A percentile compares a stretch with the other conserved stretches of the same genome.
Conservation (phyloP, 1,284 basidiomycete species). For the Marasmius fiardii region DNA sequence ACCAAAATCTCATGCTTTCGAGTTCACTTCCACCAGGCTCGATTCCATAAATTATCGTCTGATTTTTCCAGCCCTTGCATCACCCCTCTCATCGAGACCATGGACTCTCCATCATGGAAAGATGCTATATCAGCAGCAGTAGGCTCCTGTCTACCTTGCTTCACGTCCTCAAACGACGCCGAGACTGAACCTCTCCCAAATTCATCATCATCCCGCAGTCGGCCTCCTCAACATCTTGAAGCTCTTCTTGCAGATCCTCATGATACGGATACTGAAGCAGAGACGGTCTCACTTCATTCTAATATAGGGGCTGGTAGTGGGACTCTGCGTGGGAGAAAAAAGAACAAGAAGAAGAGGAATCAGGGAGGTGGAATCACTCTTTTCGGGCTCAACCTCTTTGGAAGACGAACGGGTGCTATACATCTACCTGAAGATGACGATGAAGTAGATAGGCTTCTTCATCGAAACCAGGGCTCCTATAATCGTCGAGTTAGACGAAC, state of each 20-base stretch:
- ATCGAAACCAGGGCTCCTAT: slow-evolving; percentile 3
- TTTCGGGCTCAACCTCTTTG: slow-evolving; percentile 65
- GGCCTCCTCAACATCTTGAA: slow-evolving; percentile 40
- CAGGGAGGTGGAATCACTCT: slow-evolving; percentile 37
- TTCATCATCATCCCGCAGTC: slow-evolving; percentile 10
- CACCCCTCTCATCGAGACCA: slow-evolving; percentile 17
- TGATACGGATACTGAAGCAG: slow-evolving; percentile 49
- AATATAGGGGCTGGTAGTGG: slow-evolving; percentile 40
- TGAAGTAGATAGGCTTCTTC: slow-evolving; percentile 21
- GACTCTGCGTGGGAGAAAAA: slow-evolving; percentile 23
- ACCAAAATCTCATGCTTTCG: not conserved
- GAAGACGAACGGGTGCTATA: slow-evolving; percentile 42
- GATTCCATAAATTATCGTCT: no score
- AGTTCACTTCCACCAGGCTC: not conserved
- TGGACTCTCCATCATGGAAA: slow-evolving; percentile 59
- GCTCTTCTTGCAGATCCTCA: slow-evolving; percentile 47
- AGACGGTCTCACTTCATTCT: slow-evolving; percentile 64
- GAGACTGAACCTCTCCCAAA: slow-evolving; percentile 23
- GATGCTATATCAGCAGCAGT: slow-evolving; percentile 55
- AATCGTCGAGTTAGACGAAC: slow-evolving; percentile 7
- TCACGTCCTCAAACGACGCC: slow-evolving; percentile 25
- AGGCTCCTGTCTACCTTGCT: slow-evolving; percentile 57
- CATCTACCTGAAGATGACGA: slow-evolving; percentile 55
- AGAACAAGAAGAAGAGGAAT: slow-evolving; percentile 21
- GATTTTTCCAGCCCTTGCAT: not conserved